Evolutionary conservation across 2,329 filamentous ascomycete species (phyloP).

Genomic region (Aspergillus carbonarius): DNA sequence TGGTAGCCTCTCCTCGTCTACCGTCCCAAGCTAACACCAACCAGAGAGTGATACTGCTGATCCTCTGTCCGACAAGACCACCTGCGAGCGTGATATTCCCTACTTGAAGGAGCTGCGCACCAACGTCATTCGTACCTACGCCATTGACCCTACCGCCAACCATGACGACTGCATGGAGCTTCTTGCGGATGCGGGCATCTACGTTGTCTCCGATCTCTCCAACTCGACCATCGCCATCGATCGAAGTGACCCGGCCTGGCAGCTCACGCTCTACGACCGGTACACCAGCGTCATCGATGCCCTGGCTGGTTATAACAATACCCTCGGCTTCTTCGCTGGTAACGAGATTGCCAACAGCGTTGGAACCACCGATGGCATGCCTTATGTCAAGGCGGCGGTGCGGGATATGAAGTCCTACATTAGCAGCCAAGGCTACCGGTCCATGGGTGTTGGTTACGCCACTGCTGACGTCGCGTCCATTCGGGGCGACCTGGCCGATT

Average conservation of each 20-base stretch:
- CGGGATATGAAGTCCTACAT: constrained; percentile 94
- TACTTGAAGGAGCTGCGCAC: constrained; percentile 73
- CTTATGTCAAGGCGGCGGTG: constrained; percentile 94
- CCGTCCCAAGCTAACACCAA: not conserved
- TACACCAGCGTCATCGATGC: constrained; percentile 82
- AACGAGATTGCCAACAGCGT: constrained; percentile 91
- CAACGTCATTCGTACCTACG: constrained; percentile 92
- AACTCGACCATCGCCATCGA: constrained; percentile 81
- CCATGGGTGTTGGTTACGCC: constrained; percentile 88
- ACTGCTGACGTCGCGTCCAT: constrained; percentile 87
- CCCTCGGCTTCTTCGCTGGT: constrained; percentile 94
- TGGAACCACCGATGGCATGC: constrained; percentile 83
- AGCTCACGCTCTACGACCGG: constrained; percentile 69
- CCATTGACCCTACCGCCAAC: constrained; percentile 74
- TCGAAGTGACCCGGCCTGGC: constrained; percentile 75
- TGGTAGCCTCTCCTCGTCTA: not conserved
- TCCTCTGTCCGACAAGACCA: constrained; percentile 68
- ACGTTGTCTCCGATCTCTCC: constrained; percentile 85
- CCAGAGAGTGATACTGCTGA: constrained; percentile 66
- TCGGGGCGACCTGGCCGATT: constrained; percentile 76
- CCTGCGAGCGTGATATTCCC: constrained; percentile 81
- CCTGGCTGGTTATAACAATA: constrained; percentile 78
- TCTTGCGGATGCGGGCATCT: constrained; percentile 81
- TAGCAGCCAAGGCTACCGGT: constrained; percentile 69
- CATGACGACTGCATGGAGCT: constrained; percentile 81